Conservation (phyloP, 1,284 basidiomycete species). For the Anthracocystis walkeri region DNA sequence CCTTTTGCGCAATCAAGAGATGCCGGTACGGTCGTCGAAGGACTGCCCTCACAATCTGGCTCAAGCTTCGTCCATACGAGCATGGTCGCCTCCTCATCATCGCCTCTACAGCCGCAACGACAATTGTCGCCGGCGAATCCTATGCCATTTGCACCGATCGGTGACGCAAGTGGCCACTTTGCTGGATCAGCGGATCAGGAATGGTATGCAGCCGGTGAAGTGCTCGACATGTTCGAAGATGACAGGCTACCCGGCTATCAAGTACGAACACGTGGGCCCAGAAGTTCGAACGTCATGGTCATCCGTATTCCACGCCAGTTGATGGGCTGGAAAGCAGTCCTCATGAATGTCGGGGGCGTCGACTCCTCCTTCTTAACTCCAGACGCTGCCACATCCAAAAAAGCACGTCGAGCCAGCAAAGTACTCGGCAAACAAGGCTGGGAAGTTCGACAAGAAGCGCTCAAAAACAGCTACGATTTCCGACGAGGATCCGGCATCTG, state of each 20-base stretch:
- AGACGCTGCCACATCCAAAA: neutral
- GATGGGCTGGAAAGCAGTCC: slow-evolving; percentile 47
- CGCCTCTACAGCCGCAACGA: neutral
- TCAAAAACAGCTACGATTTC: slow-evolving; percentile 49
- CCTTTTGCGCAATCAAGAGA: neutral
- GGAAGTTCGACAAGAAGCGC: slow-evolving; percentile 42
- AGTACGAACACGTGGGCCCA: slow-evolving; percentile 9
- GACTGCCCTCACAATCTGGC: neutral
- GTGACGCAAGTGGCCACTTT: neutral
- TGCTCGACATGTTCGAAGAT: slow-evolving; percentile 35
- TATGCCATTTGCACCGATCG: neutral
- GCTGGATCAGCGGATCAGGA: neutral
- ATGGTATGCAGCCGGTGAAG: neutral
- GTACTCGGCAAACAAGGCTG: slow-evolving; percentile 34
- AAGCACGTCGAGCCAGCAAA: slow-evolving; percentile 29
- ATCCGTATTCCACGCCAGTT: slow-evolving; percentile 38
- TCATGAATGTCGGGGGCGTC: slow-evolving; percentile 20
- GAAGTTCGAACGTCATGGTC: neutral
- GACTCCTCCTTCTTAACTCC: neutral
- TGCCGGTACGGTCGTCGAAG: neutral
- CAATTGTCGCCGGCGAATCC: neutral
- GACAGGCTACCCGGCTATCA: slow-evolving; percentile 34
- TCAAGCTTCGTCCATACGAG: neutral
- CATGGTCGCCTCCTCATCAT: neutral
- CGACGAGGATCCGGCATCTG: slow-evolving; percentile 33